phyloP scores from a whole-genome alignment of 768 basidiomycete species.

The Xerocomus brunneocitrinus region DNA sequence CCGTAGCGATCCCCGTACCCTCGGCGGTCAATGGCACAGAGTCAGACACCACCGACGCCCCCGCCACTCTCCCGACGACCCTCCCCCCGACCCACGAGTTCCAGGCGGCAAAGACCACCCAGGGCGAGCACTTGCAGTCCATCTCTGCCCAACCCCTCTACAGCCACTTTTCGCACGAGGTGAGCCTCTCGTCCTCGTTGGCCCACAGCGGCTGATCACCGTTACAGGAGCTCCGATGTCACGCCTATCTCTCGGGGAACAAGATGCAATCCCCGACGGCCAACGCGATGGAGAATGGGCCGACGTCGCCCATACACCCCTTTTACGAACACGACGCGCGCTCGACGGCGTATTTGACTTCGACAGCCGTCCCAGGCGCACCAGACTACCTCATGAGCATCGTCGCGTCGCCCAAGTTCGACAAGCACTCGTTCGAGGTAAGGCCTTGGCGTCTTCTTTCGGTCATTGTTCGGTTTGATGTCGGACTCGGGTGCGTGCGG shows the following conservation, averaged over 20 bases:
- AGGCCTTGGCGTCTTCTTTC: not conserved
- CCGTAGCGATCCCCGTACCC: constrained; percentile 27
- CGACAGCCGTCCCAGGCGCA: constrained; percentile 2
- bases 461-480: not conserved
- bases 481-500: not conserved
- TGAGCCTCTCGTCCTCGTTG: constrained; percentile 20
- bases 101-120: constrained; percentile 18
- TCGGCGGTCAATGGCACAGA: not conserved
- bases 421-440: constrained; percentile 50
- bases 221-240: constrained; percentile 37
- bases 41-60: not conserved
- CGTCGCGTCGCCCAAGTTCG: constrained; percentile 33
- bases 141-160: constrained; percentile 38
- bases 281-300: not conserved
- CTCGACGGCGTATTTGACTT: constrained; percentile 20
- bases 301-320: not conserved
- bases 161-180: constrained; percentile 39
- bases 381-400: constrained; percentile 37
- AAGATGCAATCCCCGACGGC: constrained; percentile 11
- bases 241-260: constrained; percentile 39
- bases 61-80: constrained; percentile 7
- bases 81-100: constrained; percentile 26
- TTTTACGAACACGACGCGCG: constrained; percentile 26
- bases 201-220: constrained; percentile 11
- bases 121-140: constrained; percentile 32